A percentile compares a stretch with the other conserved stretches of the same genome.
Evolutionary conservation across 2,329 filamentous ascomycete genomes (phyloP).

Genomic region (Xylaria sp.): DNA sequence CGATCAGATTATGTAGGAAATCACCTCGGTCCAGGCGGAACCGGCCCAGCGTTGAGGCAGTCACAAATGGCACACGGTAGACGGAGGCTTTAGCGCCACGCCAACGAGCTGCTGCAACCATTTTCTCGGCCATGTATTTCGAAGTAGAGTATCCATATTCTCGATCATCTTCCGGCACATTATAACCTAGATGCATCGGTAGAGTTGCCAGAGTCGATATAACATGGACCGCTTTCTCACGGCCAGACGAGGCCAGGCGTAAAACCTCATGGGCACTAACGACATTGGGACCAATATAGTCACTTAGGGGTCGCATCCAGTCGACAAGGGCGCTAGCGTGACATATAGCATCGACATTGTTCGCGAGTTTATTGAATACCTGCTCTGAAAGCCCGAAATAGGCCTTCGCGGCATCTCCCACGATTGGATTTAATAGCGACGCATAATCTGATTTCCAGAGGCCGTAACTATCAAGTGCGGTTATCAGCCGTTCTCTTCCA

Average conservation of each 20-base stretch:
- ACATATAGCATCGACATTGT: neutral
- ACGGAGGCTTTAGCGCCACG: neutral
- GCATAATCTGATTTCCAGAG: neutral
- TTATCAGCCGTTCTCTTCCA: slow-evolving; percentile 34
- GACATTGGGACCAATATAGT: neutral
- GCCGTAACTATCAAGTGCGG: neutral
- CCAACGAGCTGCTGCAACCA: neutral
- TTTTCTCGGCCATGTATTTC: neutral
- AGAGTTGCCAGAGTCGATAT: neutral
- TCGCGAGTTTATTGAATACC: neutral
- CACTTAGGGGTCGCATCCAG: neutral
- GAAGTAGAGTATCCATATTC: neutral
- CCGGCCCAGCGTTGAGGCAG: neutral
- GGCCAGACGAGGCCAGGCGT: neutral
- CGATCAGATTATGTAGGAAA: neutral
- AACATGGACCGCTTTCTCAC: neutral
- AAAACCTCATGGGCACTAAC: neutral
- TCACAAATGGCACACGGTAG: neutral
- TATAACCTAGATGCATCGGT: neutral
- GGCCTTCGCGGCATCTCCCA: neutral
- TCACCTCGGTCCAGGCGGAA: neutral
- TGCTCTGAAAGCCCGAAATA: neutral
- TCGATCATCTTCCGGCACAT: neutral
- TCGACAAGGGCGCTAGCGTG: neutral
- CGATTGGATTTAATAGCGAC: neutral